Conservation (phyloP, 441 rosid species). For the Euphorbia celastroides region DNA sequence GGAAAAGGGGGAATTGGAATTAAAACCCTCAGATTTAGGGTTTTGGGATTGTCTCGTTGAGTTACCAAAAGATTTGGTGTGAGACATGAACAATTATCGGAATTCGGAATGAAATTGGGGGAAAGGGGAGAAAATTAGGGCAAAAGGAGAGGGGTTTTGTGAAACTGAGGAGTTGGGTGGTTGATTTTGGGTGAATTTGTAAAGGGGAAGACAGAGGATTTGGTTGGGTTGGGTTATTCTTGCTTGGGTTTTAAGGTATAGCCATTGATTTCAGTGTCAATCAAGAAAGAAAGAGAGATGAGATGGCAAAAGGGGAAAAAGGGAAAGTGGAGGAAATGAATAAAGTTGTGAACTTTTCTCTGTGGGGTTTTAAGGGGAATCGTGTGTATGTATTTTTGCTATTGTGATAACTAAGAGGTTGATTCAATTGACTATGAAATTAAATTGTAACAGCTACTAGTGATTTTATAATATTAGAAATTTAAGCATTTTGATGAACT, state of each 20-base stretch:
- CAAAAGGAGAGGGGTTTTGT: constrained; percentile 14
- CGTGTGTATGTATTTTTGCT: no score
- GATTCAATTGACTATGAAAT: no score
- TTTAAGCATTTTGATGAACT: no score
- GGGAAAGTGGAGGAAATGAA: not conserved
- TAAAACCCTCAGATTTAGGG: constrained; percentile 20
- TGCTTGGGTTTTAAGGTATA: constrained; percentile 25
- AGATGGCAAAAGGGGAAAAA: not conserved
- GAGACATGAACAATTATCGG: constrained; percentile 19
- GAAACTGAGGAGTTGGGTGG: constrained; percentile 1
- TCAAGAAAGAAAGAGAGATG: not conserved
- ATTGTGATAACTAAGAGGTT: no score
- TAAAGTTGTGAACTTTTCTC: not conserved
- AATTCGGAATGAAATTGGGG: not conserved
- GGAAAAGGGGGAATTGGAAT: constrained; percentile 62
- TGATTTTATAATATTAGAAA: no score
- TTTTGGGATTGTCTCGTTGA: constrained; percentile 17
- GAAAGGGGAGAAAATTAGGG: not conserved
- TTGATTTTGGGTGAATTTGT: not conserved
- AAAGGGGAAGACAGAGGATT: not conserved
- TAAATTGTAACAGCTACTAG: no score
- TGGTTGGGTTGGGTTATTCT: constrained; percentile 5
- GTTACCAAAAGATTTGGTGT: constrained; percentile 12
- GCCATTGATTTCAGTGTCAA: not conserved
- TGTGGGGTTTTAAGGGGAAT: no score